Evolutionary conservation across 2,329 filamentous ascomycete genomes (phyloP), one percentile per base, ranked within the genome.

Genomic region (Pleomassaria siparia): DNA sequence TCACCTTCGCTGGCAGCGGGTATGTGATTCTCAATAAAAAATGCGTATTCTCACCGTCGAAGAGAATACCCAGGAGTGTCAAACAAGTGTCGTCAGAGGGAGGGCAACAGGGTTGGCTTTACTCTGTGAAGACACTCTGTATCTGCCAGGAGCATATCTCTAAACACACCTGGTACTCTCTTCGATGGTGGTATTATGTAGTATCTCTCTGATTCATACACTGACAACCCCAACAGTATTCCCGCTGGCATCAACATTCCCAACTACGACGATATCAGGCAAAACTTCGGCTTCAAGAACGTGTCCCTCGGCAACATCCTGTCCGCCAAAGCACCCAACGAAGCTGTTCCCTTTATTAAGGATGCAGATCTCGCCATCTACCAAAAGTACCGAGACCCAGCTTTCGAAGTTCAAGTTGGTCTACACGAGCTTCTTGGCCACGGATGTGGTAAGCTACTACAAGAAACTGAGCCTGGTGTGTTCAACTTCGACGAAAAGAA

Each of bases 331-430:
- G 88, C 91, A 0, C 89, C 91, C 0, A 87, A 96, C 62, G 92
- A 97, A 76, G 88, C 88, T 58, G 88, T 96, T 22, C 92, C 92
- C 0, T 96, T 97, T 73, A 91, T 99, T 63, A 80, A 84, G 12
- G 83, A 88, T 2, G 79, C 82, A 36, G 92, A 97, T 62, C 78
- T 94, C 18, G 82, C 83, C 2, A 68, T 95, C 4, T 97, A 87
- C 72, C 82, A 87, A 59, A 87, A 88, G 65, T 91, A 89, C 72
- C 88, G 90, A 10, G 91, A 96, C 62, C 81, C 83, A 6, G 86
- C 92, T 0, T 97, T 97, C 61, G 92, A 97, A 72, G 90, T 96
- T 2, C 91, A 97, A 73, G 92, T 99, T 40, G 92, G 91, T 20
- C 85, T 97, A 16, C 92, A 97, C 71, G 91, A 96, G 69, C 83